These are phyloP conservation scores for Tagetes patula DNA, from an alignment of 129 eudicot genomes.

Conservation along the genomic window DNA sequence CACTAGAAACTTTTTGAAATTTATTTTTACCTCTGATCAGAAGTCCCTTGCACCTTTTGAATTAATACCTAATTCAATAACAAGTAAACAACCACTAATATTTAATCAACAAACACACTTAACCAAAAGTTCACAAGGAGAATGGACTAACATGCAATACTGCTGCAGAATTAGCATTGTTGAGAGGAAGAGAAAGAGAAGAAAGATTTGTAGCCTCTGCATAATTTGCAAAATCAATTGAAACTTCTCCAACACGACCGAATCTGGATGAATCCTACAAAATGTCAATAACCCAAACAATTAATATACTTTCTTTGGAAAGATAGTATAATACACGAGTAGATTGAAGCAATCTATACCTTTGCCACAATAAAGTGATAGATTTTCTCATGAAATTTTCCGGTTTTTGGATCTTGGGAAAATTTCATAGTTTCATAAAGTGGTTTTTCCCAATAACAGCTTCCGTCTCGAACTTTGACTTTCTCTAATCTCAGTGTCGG, in stretches of 20 bases:
- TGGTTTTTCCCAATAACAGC: conserved; percentile 86
- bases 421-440: conserved; percentile 71
- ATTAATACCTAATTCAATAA: conserved; percentile 59
- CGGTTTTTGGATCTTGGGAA: conserved; percentile 61
- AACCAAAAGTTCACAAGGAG: not conserved
- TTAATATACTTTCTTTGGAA: conserved; percentile 19
- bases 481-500: conserved; percentile 73
- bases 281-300: not conserved
- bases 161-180: conserved; percentile 50
- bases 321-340: conserved; percentile 12
- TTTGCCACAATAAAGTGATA: conserved; percentile 66
- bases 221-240: conserved; percentile 74
- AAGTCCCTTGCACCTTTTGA: conserved; percentile 64
- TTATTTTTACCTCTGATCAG: conserved; percentile 59
- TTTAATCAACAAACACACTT: conserved; percentile 2
- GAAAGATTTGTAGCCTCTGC: conserved; percentile 57
- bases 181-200: conserved; percentile 72
- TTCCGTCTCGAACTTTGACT: conserved; percentile 64
- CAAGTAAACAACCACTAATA: conserved; percentile 7
- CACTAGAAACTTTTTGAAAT: not conserved
- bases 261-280: conserved; percentile 77
- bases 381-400: conserved; percentile 72
- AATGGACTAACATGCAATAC: conserved; percentile 72
- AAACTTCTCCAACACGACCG: conserved; percentile 87
- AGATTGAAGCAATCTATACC: conserved; percentile 41